Percentiles rank a stretch among this genome's conserved stretches.
phyloP scores from a whole-genome alignment of 108 stramenopile species.

The Schizochytrium sp. region DNA sequence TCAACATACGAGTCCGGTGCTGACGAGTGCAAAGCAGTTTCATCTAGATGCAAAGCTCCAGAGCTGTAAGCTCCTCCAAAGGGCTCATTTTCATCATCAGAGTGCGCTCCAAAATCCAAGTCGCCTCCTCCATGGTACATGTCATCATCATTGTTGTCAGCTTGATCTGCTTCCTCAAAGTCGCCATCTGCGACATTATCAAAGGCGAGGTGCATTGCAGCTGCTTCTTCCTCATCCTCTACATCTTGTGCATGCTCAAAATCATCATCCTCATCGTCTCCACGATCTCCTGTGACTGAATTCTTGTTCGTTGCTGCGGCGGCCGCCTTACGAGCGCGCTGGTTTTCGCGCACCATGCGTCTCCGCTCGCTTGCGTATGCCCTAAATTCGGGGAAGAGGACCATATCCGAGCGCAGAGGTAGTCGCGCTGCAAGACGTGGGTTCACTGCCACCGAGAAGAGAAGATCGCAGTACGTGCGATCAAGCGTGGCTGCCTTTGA shows the following conservation, averaged over 20 bases:
- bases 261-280: constrained; percentile 57
- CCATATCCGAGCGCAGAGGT: constrained; percentile 11
- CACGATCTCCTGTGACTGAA: constrained; percentile 51
- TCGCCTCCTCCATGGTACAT: constrained; percentile 22
- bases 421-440: neutral
- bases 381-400: constrained; percentile 42
- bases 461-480: neutral
- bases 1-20: constrained; percentile 81
- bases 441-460: constrained; percentile 7
- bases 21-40: neutral
- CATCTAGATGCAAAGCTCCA: neutral
- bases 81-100: neutral
- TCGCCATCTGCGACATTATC: constrained; percentile 66
- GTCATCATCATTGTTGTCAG: constrained; percentile 72
- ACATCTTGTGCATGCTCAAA: constrained; percentile 60
- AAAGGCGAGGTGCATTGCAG: neutral
- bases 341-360: neutral
- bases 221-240: constrained; percentile 64
- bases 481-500: constrained; percentile 21
- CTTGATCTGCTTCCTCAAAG: constrained; percentile 71
- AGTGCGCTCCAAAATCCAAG: neutral
- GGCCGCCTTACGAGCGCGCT: neutral
- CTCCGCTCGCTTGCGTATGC: constrained; percentile 41
- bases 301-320: constrained; percentile 63
- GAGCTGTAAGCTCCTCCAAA: neutral